Evolutionary conservation across 768 basidiomycete species (phyloP), one percentile per base, ranked within the genome.

Genomic region (Filobasidium wieringae): DNA sequence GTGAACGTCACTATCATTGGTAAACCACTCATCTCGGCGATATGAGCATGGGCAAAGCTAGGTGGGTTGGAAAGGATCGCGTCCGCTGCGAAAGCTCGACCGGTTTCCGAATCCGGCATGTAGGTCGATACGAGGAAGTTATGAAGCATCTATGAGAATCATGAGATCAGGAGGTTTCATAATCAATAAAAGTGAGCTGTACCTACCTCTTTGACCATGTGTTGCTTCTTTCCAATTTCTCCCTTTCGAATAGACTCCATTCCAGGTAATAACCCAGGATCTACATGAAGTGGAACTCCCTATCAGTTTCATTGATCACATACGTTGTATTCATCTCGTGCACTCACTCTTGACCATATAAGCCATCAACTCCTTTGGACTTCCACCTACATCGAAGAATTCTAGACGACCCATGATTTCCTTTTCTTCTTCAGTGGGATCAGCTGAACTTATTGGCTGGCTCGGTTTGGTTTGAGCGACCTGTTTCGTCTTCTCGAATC

Each of bases 41-140:
- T 80, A 59, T 84, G 82, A 4, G 83, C 69, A 71, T 84, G 82
- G 0, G 80, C 82, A 60, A 84, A 84, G 4, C 80, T 77, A 0
- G 83, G 83, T 17, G 83, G 83, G 66, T 84, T 84, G 31, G 80
- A 79, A 47, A 84, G 82, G 43, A 84, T 82, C 0, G 82, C 82
- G 63, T 84, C 82, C 1, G 80, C 81, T 1, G 77, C 79, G 61
- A 83, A 84, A 2, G 78, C 61, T 19, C 69, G 68, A 0, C 79
- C 77, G 2, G 76, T 77, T 9, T 69, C 61, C 6, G 75, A 70
- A 62, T 79, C 79, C 0, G 82, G 77, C 5, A 78, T 68, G 68
- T 77, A 77, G 60, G 80, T 80, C 0, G 82, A 72, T 17, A 74
- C 64, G 79, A 80, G 82, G 64, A 82, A 84, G 2, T 81, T 82